A percentile compares a stretch with the other conserved stretches of the same genome.
Conservation (phyloP, 768 basidiomycete species). For the Suillus tomentosus region DNA sequence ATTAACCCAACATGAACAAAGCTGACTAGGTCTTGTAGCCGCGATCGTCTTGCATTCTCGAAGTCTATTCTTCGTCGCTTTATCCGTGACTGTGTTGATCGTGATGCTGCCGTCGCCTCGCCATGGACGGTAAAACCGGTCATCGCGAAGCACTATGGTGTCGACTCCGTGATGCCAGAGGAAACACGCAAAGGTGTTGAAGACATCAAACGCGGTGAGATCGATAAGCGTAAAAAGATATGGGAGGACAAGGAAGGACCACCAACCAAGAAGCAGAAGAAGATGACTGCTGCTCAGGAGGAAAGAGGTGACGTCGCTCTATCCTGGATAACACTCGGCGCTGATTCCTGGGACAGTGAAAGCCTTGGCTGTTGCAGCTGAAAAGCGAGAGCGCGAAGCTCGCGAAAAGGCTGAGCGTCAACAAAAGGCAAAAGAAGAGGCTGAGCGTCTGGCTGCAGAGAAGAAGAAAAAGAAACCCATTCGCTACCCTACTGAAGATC, state of each 20-base stretch:
- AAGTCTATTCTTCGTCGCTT: constrained; percentile 97
- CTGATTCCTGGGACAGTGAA: constrained; percentile 25
- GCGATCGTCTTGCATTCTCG: constrained; percentile 93
- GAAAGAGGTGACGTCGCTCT: constrained; percentile 57
- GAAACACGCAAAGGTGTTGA: constrained; percentile 79
- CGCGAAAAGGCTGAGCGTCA: constrained; percentile 70
- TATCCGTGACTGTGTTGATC: constrained; percentile 92
- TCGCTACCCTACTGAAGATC: constrained; percentile 91
- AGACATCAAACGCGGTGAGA: constrained; percentile 81
- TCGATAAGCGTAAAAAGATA: constrained; percentile 89
- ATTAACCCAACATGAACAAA: constrained; percentile 6
- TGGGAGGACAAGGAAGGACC: constrained; percentile 89
- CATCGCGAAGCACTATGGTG: constrained; percentile 83
- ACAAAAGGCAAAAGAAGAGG: constrained; percentile 66
- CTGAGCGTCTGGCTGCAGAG: constrained; percentile 69
- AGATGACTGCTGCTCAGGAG: constrained; percentile 70
- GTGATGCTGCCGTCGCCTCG: constrained; percentile 88
- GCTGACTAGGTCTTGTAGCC: constrained; percentile 47
- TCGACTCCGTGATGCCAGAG: constrained; percentile 84
- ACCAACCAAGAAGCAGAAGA: constrained; percentile 81
- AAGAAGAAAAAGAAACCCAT: constrained; percentile 89
- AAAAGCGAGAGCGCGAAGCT: constrained; percentile 70
- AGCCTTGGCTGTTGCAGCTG: constrained; percentile 41
- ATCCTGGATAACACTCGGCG: constrained; percentile 11
- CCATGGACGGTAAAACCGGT: constrained; percentile 93